Base-by-base conservation (phyloP, 108 stramenopile genomes). In the Craspedostauros australis region DNA sequence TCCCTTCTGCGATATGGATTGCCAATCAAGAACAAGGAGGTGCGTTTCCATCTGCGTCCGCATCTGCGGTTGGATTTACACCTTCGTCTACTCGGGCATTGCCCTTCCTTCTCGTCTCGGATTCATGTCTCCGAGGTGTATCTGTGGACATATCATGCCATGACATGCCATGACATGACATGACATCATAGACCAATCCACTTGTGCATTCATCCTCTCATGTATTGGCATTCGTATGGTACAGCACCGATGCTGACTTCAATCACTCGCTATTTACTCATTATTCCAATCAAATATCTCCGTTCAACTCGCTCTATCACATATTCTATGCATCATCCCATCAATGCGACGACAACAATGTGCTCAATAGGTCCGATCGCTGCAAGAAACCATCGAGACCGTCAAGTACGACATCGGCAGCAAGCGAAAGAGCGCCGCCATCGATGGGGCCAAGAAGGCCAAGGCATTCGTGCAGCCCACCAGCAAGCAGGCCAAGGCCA, bases 21-120 rank as follows among this genome's bases (percentile, higher is more conserved):
- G 22, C 95, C 95, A 19, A 88, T 93, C 43, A 72, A 87, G 4
- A 91, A 84, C 62, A 88, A 82, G 50, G 81, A 93, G 66, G 87
- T 88, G 49, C n/a, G 88, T 65, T n/a, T n/a, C n/a, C n/a, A n/a
- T n/a, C n/a, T n/a, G n/a, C n/a, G n/a, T n/a, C n/a, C n/a, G n/a
- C n/a, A n/a, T n/a, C n/a, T n/a, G n/a, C n/a, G n/a, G n/a, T n/a
- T n/a, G n/a, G n/a, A n/a, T n/a, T n/a, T n/a, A n/a, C n/a, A n/a
- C n/a, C n/a, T n/a, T n/a, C n/a, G n/a, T n/a, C n/a, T n/a, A n/a
- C n/a, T n/a, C n/a, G n/a, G n/a, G n/a, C n/a, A n/a, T n/a, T n/a
- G n/a, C n/a, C n/a, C n/a, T n/a, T n/a, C n/a, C n/a, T n/a, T n/a
- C n/a, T n/a, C n/a, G n/a, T n/a, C n/a, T n/a, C n/a, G n/a, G n/a